Evolutionary conservation across 176 grass and related monocot species (phyloP), one percentile per base, ranked within the genome.

Genomic region (Oryza meyeriana): DNA sequence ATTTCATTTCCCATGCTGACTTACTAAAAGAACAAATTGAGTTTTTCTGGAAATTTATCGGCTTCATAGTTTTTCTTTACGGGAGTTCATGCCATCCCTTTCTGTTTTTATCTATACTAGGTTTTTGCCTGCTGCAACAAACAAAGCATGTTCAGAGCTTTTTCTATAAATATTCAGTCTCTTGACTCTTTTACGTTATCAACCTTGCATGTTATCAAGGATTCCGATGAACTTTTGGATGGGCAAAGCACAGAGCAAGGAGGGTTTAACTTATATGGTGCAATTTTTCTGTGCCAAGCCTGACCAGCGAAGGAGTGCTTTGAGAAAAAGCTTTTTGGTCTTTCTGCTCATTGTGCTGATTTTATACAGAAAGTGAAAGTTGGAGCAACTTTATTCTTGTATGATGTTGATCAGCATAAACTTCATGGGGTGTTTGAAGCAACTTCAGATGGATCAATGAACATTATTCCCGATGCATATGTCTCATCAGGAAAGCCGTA

Each of bases 341-440:
- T 91, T 78, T 30, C 72, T 34, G 62, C 61, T 55, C 12, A 22
- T 31, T 84, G 52, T 66, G 72, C 72, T 81, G 78, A 76, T 6
- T 88, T 88, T 81, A 44, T 91, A 47, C 62, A 88, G 32, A 88
- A 50, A 78, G 65, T 91, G 62, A 91, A 88, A 82, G 62, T 74
- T 85, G 89, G 89, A 14, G 84, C 83, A 48, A 78, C 83, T 16
- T 77, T 91, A 67, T 91, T 91, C 79, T 70, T 91, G 45, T 91
- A 81, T 82, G 77, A 91, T 55, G 24, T 82, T 61, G 81, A 85
- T 16, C 85, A 91, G 29, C 75, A 32, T 72, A 88, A 88, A 67
- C 77, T 91, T 74, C 79, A 88, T 88, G 89, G 89, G 17, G 89
- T 88, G 63, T 91, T 91, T 64, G 85, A 91, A 80, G 89, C 89